Evolutionary conservation across 768 basidiomycete genomes (phyloP), one percentile per base, ranked within the genome.

Genomic region (Neoboletus magnificus): DNA sequence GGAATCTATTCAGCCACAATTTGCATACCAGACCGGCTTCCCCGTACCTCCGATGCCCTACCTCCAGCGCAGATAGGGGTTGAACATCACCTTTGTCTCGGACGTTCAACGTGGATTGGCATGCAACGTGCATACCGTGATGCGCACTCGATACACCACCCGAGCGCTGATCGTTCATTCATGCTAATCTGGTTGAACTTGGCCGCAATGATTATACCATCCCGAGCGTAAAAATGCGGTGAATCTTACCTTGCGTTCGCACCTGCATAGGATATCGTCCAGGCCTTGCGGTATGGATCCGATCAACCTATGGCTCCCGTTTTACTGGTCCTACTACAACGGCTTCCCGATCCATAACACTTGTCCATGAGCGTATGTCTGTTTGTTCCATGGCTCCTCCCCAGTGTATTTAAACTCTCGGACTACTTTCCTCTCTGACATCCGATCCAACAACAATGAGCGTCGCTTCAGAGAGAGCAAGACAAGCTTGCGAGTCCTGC

Each of bases 401-500:
- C 35, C 18, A n/a, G 27, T 25, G 48, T 69, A 68, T 67, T 65
- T 68, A 68, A 62, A 42, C 48, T 18, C 29, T 23, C 8, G 33
- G 15, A 15, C 13, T 46, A 0, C 18, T 37, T 27, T 57, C 47
- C 42, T 18, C 36, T 44, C 32, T 32, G 41, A 42, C 48, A 47
- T 40, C 30, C 52, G 48, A 52, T 50, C 23, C 43, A 43, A 25
- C 50, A 54, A 48, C 27, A 36, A 69, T 68, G 67, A 68, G 47
- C 59, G 37, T 10, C 25, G 29, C 39, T 9, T 1, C 56, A 39
- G 60, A 62, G 32, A 69, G 68, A 65, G 67, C 66, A 13, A 65
- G 50, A 52, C 62, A 60, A 39, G 66, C 66, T n/a, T 68, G 66
- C 56, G 52, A 54, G 0, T 32, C 60, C 41, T 68, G 66, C 41